Conservation (phyloP, 495 filamentous ascomycete genomes). For the Lophium mytilinum region DNA sequence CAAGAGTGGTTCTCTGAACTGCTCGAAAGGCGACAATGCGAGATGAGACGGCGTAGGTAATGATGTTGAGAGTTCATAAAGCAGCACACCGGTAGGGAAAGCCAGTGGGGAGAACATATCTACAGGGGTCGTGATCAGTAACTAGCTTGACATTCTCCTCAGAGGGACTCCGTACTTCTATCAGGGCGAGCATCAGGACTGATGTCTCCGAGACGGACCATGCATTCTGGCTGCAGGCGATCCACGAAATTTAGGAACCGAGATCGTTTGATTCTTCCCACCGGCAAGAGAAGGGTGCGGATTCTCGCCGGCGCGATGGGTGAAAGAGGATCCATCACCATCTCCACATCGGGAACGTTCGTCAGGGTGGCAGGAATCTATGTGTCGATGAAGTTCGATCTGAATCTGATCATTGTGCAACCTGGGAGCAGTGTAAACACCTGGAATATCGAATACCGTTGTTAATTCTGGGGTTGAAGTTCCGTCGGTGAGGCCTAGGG, state of each 20-base stretch:
- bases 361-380: too few species aligned
- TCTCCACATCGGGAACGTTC: conserved; percentile 31
- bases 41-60: conserved; percentile 69
- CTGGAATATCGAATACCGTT: too few species aligned
- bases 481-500: too few species aligned
- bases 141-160: not conserved
- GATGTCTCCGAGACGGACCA: conserved; percentile 83
- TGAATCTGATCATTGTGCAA: too few species aligned
- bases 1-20: conserved; percentile 70
- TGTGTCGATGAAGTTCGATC: too few species aligned
- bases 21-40: conserved; percentile 73
- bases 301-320: conserved; percentile 85
- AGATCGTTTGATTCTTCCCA: conserved; percentile 75
- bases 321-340: conserved; percentile 79
- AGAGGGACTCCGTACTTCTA: conserved; percentile 56
- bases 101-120: conserved; percentile 93
- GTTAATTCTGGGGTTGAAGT: too few species aligned
- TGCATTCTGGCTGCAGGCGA: conserved; percentile 68
- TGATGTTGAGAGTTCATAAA: conserved; percentile 82
- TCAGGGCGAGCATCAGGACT: conserved; percentile 80
- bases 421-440: too few species aligned
- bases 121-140: conserved; percentile 34
- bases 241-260: conserved; percentile 72
- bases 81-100: conserved; percentile 78
- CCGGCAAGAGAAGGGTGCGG: conserved; percentile 71